Conservation (phyloP, 2,329 filamentous ascomycete genomes). For the Penicillium sp. region DNA sequence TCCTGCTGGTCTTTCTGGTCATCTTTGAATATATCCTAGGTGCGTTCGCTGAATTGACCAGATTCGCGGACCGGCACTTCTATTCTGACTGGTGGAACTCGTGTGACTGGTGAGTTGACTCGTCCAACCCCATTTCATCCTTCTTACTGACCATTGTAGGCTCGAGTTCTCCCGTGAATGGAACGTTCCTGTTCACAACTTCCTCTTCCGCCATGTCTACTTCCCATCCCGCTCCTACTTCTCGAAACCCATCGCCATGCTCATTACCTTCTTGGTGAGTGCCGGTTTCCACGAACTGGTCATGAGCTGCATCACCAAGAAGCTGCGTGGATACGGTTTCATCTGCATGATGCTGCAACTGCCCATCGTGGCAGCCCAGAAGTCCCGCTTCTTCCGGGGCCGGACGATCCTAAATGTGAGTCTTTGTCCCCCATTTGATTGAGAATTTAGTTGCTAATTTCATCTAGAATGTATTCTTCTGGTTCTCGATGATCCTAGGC, state of each 20-base stretch:
- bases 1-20: conserved; percentile 92
- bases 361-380: conserved; percentile 88
- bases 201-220: conserved; percentile 92
- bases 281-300: conserved; percentile 90
- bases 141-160: conserved; percentile 43
- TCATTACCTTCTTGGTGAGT: conserved; percentile 88
- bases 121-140: background rate
- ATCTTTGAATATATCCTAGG: conserved; percentile 97
- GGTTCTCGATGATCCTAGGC: conserved; percentile 87
- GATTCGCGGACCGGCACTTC: conserved; percentile 91
- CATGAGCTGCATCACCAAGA: conserved; percentile 97
- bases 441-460: background rate
- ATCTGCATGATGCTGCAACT: conserved; percentile 94
- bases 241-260: conserved; percentile 72
- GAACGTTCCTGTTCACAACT: conserved; percentile 97
- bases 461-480: conserved; percentile 74
- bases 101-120: conserved; percentile 45
- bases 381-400: conserved; percentile 71
- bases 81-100: conserved; percentile 74
- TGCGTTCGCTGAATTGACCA: conserved; percentile 89
- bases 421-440: background rate
- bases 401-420: conserved; percentile 70
- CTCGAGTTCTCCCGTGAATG: conserved; percentile 94
- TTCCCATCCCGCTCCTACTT: conserved; percentile 74
- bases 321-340: conserved; percentile 91